Evolutionary conservation across 2,329 filamentous ascomycete species (phyloP).

Genomic region (Hypoxylon sp.): DNA sequence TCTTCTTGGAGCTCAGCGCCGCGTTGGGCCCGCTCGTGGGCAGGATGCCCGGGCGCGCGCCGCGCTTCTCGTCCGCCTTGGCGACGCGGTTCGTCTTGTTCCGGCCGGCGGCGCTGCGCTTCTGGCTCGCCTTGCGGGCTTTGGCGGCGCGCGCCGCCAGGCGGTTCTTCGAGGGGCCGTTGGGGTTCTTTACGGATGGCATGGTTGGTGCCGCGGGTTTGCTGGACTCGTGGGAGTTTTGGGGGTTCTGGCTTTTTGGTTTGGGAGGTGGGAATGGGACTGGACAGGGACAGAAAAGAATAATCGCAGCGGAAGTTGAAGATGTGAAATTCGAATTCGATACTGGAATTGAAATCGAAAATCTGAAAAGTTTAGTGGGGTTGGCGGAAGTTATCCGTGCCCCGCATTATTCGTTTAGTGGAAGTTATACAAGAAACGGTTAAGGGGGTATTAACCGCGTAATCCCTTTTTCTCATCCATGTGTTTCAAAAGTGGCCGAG

Average conservation of each 20-base stretch:
- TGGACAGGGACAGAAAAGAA: background rate
- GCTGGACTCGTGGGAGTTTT: background rate
- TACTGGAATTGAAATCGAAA: slow-evolving; percentile 22
- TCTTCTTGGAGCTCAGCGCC: slow-evolving; percentile 66
- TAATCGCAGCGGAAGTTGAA: background rate
- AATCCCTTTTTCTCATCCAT: background rate
- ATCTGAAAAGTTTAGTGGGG: slow-evolving; percentile 26
- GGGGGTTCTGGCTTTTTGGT: background rate
- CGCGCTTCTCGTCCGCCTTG: slow-evolving; percentile 56
- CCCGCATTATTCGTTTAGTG: background rate
- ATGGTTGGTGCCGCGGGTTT: slow-evolving; percentile 45
- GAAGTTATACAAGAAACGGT: background rate
- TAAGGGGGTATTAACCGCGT: background rate
- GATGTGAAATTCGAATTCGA: background rate
- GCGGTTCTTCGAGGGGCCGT: slow-evolving; percentile 67
- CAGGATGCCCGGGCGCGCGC: slow-evolving; percentile 65
- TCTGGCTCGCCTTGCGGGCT: slow-evolving; percentile 59
- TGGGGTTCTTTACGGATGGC: slow-evolving; percentile 70
- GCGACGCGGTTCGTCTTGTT: slow-evolving; percentile 36
- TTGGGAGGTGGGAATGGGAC: background rate
- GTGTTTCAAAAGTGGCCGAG: background rate
- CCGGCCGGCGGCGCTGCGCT: slow-evolving; percentile 53
- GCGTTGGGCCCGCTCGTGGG: slow-evolving; percentile 67
- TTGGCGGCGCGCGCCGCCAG: slow-evolving; percentile 61
- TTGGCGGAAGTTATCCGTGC: slow-evolving; percentile 13